A percentile compares a stretch with the other conserved stretches of the same genome.
phyloP scores from a whole-genome alignment of 2,329 filamentous ascomycete species.

The Leptographium radiaticola region DNA sequence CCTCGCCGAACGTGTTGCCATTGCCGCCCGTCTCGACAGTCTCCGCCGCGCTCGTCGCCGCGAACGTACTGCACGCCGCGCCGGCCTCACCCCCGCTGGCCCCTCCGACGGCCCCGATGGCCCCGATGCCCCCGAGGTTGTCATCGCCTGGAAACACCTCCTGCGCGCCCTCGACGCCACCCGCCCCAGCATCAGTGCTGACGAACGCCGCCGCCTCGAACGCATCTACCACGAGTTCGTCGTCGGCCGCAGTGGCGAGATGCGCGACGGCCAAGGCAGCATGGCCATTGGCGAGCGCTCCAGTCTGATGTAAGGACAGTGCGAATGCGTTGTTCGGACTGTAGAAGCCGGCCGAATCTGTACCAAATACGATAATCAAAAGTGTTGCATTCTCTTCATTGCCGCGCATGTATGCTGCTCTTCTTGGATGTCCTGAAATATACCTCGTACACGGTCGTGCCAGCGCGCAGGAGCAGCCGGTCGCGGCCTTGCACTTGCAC shows the following conservation, averaged over 20 bases:
- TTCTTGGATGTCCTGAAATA: too few species aligned
- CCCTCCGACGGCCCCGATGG: slow-evolving; percentile 10
- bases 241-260: slow-evolving; percentile 81
- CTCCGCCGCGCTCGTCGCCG: slow-evolving; percentile 60
- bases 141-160: slow-evolving; percentile 76
- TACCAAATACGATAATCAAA: too few species aligned
- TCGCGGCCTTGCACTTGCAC: not conserved
- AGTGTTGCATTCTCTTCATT: too few species aligned
- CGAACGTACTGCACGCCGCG: slow-evolving; percentile 28
- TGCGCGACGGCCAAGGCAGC: slow-evolving; percentile 83
- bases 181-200: slow-evolving; percentile 65
- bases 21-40: slow-evolving; percentile 68
- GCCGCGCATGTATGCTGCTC: too few species aligned
- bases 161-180: slow-evolving; percentile 64
- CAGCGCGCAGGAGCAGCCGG: not conserved
- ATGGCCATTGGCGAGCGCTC: slow-evolving; percentile 87
- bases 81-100: slow-evolving; percentile 12
- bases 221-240: slow-evolving; percentile 90
- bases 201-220: slow-evolving; percentile 61
- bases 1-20: slow-evolving; percentile 64
- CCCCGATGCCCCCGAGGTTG: slow-evolving; percentile 43
- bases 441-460: not conserved
- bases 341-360: too few species aligned
- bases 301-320: slow-evolving; percentile 54
- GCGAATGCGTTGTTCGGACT: not conserved